These are phyloP conservation scores for Apiotrichum gamsii DNA, from an alignment of 1,284 basidiomycete genomes.

Conservation along the genomic window DNA sequence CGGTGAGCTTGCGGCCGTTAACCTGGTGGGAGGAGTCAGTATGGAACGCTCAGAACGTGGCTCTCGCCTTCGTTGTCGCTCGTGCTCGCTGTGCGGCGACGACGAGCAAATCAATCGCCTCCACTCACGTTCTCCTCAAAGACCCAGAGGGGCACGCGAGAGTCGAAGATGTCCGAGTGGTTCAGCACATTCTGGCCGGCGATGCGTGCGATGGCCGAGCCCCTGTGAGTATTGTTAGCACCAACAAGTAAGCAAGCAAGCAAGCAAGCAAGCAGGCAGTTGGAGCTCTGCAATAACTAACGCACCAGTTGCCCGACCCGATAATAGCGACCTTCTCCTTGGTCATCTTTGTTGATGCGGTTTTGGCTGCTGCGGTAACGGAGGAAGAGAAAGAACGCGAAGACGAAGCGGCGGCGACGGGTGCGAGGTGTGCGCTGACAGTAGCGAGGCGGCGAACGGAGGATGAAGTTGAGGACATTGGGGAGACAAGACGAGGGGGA, in stretches of 20 bases:
- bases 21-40: conserved; percentile 40
- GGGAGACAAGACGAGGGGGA: no score
- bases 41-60: no score
- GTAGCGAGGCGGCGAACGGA: background rate
- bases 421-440: background rate
- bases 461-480: no score
- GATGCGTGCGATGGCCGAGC: conserved; percentile 54
- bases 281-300: background rate
- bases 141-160: conserved; percentile 51
- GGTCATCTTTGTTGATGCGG: conserved; percentile 11
- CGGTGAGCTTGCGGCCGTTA: conserved; percentile 53
- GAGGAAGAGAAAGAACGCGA: no score
- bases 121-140: conserved; percentile 51
- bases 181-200: conserved; percentile 49
- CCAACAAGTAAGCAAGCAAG: background rate
- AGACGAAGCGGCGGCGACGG: conserved; percentile 4
- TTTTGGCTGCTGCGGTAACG: background rate
- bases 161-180: conserved; percentile 49
- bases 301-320: conserved; percentile 50
- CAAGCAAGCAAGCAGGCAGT: background rate
- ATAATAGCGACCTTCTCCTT: conserved; percentile 56
- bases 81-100: no score
- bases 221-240: conserved; percentile 44
- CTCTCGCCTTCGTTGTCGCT: no score
- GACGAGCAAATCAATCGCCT: no score